phyloP scores from a whole-genome alignment of 208 protist genomes.

The Acanthamoeba healyi region DNA sequence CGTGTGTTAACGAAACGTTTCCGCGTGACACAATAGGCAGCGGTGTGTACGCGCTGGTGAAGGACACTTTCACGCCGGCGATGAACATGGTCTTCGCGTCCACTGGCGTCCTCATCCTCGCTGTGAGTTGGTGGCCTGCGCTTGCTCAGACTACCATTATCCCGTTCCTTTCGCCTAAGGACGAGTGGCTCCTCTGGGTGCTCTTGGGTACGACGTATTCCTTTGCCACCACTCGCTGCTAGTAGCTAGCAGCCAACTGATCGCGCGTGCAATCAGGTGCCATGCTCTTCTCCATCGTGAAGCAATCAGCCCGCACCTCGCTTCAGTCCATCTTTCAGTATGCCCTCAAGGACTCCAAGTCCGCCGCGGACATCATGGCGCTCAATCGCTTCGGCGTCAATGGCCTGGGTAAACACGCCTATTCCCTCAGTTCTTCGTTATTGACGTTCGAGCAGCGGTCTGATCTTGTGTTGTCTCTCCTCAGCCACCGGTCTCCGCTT shows the following conservation, averaged over 20 bases:
- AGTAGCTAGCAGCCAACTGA: too few species aligned
- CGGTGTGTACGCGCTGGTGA: slow-evolving; percentile 36
- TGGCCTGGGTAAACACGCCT: slow-evolving; percentile 67
- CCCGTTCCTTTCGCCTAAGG: slow-evolving; percentile 15
- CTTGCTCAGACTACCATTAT: neutral
- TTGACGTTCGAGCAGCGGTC: neutral
- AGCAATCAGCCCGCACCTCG: slow-evolving; percentile 57
- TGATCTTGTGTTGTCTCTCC: neutral
- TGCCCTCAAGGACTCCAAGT: slow-evolving; percentile 36
- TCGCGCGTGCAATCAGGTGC: neutral
- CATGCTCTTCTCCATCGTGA: slow-evolving; percentile 64
- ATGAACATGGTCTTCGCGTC: slow-evolving; percentile 46
- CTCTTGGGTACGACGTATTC: slow-evolving; percentile 3
- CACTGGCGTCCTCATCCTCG: slow-evolving; percentile 47
- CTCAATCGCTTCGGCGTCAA: slow-evolving; percentile 71
- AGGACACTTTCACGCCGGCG: slow-evolving; percentile 28
- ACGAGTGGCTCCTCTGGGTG: slow-evolving; percentile 51
- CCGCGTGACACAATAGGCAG: neutral
- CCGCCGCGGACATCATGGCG: slow-evolving; percentile 71
- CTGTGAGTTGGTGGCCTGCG: slow-evolving; percentile 65
- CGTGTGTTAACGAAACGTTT: too few species aligned
- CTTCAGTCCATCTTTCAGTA: slow-evolving; percentile 68
- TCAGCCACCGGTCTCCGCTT: slow-evolving; percentile 67
- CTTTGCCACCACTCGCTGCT: neutral
- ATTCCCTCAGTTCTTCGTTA: neutral